phyloP scores from a whole-genome alignment of 1,139 yeast species.

The Candida sojae region DNA sequence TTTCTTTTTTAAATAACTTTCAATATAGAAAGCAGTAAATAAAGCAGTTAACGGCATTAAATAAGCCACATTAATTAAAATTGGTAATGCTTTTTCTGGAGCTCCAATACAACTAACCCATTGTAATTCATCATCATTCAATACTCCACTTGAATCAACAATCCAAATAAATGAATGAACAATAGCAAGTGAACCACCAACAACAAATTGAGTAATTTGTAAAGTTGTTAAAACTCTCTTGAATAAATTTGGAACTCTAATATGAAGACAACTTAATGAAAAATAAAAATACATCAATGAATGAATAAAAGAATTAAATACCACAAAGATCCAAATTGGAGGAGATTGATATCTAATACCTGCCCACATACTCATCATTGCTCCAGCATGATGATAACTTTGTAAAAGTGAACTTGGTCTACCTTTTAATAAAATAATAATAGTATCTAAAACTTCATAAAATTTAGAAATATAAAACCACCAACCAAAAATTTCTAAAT shows the following conservation, averaged over 20 bases:
- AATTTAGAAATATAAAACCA: slow-evolving; percentile 72
- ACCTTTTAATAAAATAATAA: slow-evolving; percentile 69
- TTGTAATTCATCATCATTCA: slow-evolving; percentile 13
- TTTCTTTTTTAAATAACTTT: slow-evolving; percentile 50
- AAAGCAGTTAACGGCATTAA: slow-evolving; percentile 71
- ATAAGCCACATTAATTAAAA: slow-evolving; percentile 63
- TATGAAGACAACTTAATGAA: slow-evolving; percentile 61
- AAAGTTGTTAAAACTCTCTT: slow-evolving; percentile 65
- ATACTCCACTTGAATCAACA: slow-evolving; percentile 45
- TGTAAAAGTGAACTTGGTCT: slow-evolving; percentile 68
- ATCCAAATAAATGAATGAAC: slow-evolving; percentile 64
- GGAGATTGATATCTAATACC: slow-evolving; percentile 73
- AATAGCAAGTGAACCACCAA: slow-evolving; percentile 70
- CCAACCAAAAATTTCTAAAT: slow-evolving; percentile 63
- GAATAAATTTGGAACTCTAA: slow-evolving; percentile 58
- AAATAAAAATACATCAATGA: slow-evolving; percentile 76
- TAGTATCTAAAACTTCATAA: slow-evolving; percentile 72
- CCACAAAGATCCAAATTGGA: slow-evolving; percentile 82
- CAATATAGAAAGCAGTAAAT: slow-evolving; percentile 70
- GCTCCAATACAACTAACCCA: slow-evolving; percentile 58
- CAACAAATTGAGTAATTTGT: slow-evolving; percentile 69
- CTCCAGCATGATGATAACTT: slow-evolving; percentile 81
- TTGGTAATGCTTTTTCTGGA: slow-evolving; percentile 64
- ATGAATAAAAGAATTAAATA: slow-evolving; percentile 76
- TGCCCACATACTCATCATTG: slow-evolving; percentile 84